phyloP scores from a whole-genome alignment of 2,329 filamentous ascomycete genomes.

The Cladosporium austrohemisphaericum region DNA sequence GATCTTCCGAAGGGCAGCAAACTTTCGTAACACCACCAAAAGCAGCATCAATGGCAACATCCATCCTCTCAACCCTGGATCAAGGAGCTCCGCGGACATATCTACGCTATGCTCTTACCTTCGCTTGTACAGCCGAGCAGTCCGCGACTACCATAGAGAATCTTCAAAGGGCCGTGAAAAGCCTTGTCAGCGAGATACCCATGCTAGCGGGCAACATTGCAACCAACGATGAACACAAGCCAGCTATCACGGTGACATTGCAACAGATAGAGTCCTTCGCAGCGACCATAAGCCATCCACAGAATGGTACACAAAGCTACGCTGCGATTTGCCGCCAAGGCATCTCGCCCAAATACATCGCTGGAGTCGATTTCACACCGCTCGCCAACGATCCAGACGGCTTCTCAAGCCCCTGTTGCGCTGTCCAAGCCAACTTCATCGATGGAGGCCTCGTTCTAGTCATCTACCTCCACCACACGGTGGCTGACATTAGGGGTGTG shows the following conservation, averaged over 20 bases:
- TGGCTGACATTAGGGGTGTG: slow-evolving; percentile 21
- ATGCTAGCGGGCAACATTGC: slow-evolving; percentile 15
- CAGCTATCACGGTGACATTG: slow-evolving; percentile 12
- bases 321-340: slow-evolving; percentile 10
- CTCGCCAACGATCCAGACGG: slow-evolving; percentile 18
- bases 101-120: slow-evolving; percentile 22
- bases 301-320: slow-evolving; percentile 11
- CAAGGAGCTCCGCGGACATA: slow-evolving; percentile 19
- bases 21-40: neutral
- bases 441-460: slow-evolving; percentile 22
- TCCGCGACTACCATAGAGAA: slow-evolving; percentile 7
- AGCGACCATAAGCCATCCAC: slow-evolving; percentile 16
- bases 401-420: slow-evolving; percentile 17
- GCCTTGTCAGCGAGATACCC: slow-evolving; percentile 19
- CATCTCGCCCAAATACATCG: slow-evolving; percentile 19
- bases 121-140: slow-evolving; percentile 16
- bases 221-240: neutral
- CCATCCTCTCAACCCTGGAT: slow-evolving; percentile 24
- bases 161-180: slow-evolving; percentile 16
- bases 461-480: slow-evolving; percentile 22
- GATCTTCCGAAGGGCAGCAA: too few species aligned
- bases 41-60: slow-evolving; percentile 1
- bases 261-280: slow-evolving; percentile 16
- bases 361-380: slow-evolving; percentile 16
- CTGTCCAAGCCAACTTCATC: slow-evolving; percentile 24